Percentiles rank a stretch among this genome's conserved stretches.
phyloP scores from a whole-genome alignment of 2,329 filamentous ascomycete genomes.

The Ceratocystis destructans region DNA sequence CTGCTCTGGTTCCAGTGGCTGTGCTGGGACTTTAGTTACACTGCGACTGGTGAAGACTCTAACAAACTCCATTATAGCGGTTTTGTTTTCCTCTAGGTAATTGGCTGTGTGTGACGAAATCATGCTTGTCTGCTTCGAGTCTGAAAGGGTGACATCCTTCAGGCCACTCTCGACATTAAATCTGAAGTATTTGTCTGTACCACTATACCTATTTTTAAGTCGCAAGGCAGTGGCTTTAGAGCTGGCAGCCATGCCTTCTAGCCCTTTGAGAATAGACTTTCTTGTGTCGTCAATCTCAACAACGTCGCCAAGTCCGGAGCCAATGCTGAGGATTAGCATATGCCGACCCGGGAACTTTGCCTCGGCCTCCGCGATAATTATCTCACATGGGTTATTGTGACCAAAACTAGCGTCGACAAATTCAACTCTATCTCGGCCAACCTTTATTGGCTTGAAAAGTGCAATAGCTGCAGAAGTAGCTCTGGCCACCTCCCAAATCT shows the following conservation, averaged over 20 bases:
- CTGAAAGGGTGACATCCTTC: constrained; percentile 22
- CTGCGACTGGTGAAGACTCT: not conserved
- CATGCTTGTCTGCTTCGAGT: constrained; percentile 22
- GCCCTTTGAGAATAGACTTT: not conserved
- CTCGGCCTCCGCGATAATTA: constrained; percentile 24
- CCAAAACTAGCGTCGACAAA: constrained; percentile 26
- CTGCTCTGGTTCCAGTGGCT: too few species aligned
- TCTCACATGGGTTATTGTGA: constrained; percentile 26
- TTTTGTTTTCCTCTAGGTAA: constrained; percentile 19
- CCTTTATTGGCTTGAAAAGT: constrained; percentile 25
- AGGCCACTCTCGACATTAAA: constrained; percentile 25
- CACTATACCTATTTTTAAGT: constrained; percentile 20
- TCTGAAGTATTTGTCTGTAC: constrained; percentile 21
- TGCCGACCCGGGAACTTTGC: constrained; percentile 21
- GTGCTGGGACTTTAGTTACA: not conserved
- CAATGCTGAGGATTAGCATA: constrained; percentile 23
- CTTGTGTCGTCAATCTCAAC: constrained; percentile 20
- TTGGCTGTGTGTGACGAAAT: constrained; percentile 22
- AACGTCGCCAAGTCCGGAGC: constrained; percentile 23
- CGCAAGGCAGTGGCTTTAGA: not conserved
- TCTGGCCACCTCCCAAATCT: constrained; percentile 25
- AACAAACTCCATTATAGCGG: not conserved
- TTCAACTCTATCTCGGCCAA: constrained; percentile 23
- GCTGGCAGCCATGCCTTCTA: not conserved
- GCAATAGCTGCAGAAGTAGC: constrained; percentile 25